Base-by-base conservation (phyloP, 2,329 filamentous ascomycete species). In the Colletotrichum graminicola region DNA sequence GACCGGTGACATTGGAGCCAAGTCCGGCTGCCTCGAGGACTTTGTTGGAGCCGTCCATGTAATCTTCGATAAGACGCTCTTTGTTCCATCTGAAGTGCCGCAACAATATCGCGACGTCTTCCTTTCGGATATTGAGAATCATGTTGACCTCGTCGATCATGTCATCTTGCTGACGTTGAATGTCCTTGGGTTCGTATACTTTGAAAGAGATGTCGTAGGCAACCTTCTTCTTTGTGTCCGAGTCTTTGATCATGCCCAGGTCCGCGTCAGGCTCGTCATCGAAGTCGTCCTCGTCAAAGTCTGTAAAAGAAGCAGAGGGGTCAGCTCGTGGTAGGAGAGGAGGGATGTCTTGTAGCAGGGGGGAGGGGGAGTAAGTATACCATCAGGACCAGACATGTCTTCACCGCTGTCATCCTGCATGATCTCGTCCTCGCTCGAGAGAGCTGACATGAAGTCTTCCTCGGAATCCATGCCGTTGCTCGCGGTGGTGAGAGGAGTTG, bases 41-140 rank as follows among this genome's bases (percentile, higher is more conserved):
- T 77, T 92, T 89, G 71, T 93, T 90, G 4, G 93, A 91, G 62
- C 89, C 89, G 74, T 99, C 95, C 95, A 99, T 98, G 81, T 98
- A 98, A 74, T 94, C 91, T 78, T 99, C 96, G 68, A 98, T 95
- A 75, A 99, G 81, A 49, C 93, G 91, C 80, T 99, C 96, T 80
- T 97, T 96, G 82, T 98, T 98, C 96, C 96, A 99, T 78, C 94
- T 89, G 76, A 93, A 94, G 81, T 96, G 90, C 57, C 96, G 92
- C 71, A 99, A 85, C 51, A 99, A 86, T 64, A 99, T 98, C 32
- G 95, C 95, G 0, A 93, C 91, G 74, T 96, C 93, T 82, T 98
- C 96, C 76, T 94, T 93, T 21, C 93, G 91, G 79, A 98, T 91
- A 71, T 95, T 93, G 45, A 99, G 87, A 74, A 99, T 95, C 85